Conservation (phyloP, 192 early-diverging fungal genomes). For the Umbelopsis vinacea region DNA sequence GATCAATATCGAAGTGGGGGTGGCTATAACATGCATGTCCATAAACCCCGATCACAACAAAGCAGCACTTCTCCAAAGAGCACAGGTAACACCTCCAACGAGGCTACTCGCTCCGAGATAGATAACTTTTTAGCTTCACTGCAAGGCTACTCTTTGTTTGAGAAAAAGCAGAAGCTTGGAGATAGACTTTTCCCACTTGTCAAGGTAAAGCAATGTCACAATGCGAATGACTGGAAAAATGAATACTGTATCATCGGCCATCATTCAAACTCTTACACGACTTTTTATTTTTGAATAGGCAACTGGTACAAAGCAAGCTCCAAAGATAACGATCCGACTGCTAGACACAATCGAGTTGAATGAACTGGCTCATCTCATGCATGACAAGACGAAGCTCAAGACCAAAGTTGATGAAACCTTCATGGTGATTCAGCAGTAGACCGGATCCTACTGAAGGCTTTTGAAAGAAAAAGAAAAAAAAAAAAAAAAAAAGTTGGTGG, state of each 20-base stretch:
- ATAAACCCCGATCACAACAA: constrained; percentile 1
- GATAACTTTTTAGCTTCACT: constrained; percentile 30
- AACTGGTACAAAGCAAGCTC: constrained; percentile 28
- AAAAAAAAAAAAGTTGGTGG: background rate
- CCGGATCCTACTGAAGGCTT: background rate
- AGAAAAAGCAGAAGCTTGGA: constrained; percentile 48
- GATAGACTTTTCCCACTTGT: constrained; percentile 47
- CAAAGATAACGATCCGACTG: constrained; percentile 41
- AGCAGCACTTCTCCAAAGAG: background rate
- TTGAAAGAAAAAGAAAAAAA: background rate
- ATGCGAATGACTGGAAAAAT: no score
- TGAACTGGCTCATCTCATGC: constrained; percentile 40
- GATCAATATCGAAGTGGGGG: background rate
- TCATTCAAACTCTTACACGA: background rate
- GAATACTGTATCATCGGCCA: no score
- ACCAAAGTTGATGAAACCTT: constrained; percentile 23
- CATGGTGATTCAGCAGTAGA: background rate
- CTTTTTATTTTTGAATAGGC: constrained; percentile 4
- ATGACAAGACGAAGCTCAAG: constrained; percentile 33
- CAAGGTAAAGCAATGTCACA: constrained; percentile 30
- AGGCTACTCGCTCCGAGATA: background rate
- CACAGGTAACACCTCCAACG: background rate
- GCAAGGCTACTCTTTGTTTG: constrained; percentile 35
- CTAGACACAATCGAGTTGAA: constrained; percentile 36
- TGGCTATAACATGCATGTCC: background rate